phyloP scores from a whole-genome alignment of 2,329 filamentous ascomycete genomes.

The Colletotrichum chlorophyti region DNA sequence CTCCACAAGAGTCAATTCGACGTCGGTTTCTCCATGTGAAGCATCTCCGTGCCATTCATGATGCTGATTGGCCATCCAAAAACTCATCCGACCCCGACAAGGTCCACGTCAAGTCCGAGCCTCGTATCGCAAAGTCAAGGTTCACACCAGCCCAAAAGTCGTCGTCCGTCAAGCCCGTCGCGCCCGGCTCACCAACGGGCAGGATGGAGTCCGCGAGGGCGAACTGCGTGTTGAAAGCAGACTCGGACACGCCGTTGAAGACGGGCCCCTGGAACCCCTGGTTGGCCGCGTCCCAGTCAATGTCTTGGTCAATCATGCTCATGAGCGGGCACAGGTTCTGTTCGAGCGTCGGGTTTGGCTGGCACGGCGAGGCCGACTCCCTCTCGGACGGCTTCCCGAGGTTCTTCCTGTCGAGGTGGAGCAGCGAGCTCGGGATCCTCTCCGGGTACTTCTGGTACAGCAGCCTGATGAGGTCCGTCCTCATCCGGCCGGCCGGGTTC shows the following conservation, averaged over 20 bases:
- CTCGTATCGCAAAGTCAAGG: constrained; percentile 6
- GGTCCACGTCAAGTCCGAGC: neutral
- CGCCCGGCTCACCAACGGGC: neutral
- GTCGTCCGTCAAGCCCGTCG: constrained; percentile 3
- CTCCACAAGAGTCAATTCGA: too few species aligned
- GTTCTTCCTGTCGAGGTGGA: neutral
- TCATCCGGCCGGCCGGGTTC: constrained; percentile 15
- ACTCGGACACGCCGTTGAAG: neutral
- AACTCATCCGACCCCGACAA: too few species aligned
- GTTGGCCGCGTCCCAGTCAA: neutral
- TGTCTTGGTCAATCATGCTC: constrained; percentile 3
- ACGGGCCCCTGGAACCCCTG: neutral
- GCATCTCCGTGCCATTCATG: too few species aligned
- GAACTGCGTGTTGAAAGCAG: constrained; percentile 24
- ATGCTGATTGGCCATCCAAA: too few species aligned
- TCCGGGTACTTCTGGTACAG: constrained; percentile 24
- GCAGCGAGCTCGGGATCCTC: constrained; percentile 19
- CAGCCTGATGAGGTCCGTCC: constrained; percentile 14
- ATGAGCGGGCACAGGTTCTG: constrained; percentile 24
- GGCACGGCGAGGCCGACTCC: neutral
- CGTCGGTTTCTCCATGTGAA: too few species aligned
- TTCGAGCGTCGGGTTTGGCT: constrained; percentile 10
- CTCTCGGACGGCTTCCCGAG: neutral
- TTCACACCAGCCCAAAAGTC: constrained; percentile 18
- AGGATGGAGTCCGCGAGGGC: constrained; percentile 19